Conservation (phyloP, 2,329 filamentous ascomycete genomes). For the Microascus cirrosus region DNA sequence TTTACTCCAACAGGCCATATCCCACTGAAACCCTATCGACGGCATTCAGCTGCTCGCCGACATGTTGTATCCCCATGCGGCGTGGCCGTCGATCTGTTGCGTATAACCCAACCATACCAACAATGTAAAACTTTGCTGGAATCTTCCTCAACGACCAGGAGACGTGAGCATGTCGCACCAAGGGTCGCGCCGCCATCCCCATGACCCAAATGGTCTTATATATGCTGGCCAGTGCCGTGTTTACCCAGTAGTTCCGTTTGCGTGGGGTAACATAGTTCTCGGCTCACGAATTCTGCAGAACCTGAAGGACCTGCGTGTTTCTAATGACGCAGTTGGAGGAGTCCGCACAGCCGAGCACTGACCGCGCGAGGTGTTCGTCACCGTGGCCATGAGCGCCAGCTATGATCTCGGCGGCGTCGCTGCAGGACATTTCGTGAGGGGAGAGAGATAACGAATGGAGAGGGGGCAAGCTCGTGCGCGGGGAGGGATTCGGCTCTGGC, state of each 20-base stretch:
- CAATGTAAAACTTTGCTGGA: too few species aligned
- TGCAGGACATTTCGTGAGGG: constrained; percentile 21
- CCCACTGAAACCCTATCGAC: too few species aligned
- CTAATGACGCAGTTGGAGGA: constrained; percentile 18
- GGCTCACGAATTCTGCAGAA: constrained; percentile 16
- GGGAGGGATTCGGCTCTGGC: neutral
- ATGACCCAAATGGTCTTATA: too few species aligned
- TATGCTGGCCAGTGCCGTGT: neutral
- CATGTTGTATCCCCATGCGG: too few species aligned
- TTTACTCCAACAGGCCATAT: too few species aligned
- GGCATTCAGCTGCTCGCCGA: too few species aligned
- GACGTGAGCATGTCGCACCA: too few species aligned
- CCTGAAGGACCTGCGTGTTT: constrained; percentile 20
- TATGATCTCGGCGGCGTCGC: constrained; percentile 22
- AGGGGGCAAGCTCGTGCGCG: neutral
- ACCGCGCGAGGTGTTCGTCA: constrained; percentile 14
- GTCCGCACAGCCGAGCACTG: constrained; percentile 17
- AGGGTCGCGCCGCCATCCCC: too few species aligned
- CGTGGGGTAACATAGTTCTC: neutral
- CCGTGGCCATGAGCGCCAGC: constrained; percentile 24
- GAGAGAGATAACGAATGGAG: constrained; percentile 10
- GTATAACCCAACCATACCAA: too few species aligned
- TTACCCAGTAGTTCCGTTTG: neutral
- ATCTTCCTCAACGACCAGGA: too few species aligned
- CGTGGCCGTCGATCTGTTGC: too few species aligned